Evolutionary conservation across 1,139 yeast genomes (phyloP).

Genomic region (Taphrina communis): DNA sequence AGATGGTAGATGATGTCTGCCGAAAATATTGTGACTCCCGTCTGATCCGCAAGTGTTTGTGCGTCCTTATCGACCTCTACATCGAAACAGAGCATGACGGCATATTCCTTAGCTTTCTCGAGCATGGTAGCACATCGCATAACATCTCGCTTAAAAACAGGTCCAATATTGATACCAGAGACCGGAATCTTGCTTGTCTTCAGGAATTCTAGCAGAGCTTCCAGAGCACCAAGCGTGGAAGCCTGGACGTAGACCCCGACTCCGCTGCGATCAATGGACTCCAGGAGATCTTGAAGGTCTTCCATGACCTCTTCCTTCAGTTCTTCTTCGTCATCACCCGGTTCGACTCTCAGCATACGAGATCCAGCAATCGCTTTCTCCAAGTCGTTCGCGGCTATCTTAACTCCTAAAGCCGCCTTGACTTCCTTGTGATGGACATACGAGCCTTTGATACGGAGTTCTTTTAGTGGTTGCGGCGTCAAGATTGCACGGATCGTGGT

Average conservation of each 20-base stretch:
- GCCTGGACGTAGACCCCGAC: conserved; percentile 98
- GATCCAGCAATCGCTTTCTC: conserved; percentile 99
- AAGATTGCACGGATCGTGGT: conserved; percentile 93
- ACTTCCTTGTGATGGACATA: conserved; percentile 96
- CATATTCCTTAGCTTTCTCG: conserved; percentile 93
- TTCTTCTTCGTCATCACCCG: conserved; percentile 97
- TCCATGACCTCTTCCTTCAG: conserved; percentile 99
- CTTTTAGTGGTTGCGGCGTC: conserved; percentile 97
- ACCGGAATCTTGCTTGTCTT: conserved; percentile 98
- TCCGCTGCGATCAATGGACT: conserved; percentile 92
- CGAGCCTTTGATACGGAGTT: conserved; percentile 75
- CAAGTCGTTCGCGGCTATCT: conserved; percentile 95
- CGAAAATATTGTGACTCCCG: conserved; percentile 85
- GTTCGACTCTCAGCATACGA: conserved; percentile 90
- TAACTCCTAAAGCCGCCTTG: conserved; percentile 98
- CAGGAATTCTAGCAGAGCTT: conserved; percentile 93
- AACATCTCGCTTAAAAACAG: conserved; percentile 95
- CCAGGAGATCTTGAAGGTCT: conserved; percentile 91
- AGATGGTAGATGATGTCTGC: conserved; percentile 96
- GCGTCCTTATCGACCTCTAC: conserved; percentile 97
- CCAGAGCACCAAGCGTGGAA: conserved; percentile 95
- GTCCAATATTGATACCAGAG: conserved; percentile 85
- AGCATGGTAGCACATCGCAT: conserved; percentile 97
- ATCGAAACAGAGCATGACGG: conserved; percentile 97
- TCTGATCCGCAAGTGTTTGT: conserved; percentile 94